Evolutionary conservation across 2,329 filamentous ascomycete genomes (phyloP).

Genomic region (Fusarium vanettenii): DNA sequence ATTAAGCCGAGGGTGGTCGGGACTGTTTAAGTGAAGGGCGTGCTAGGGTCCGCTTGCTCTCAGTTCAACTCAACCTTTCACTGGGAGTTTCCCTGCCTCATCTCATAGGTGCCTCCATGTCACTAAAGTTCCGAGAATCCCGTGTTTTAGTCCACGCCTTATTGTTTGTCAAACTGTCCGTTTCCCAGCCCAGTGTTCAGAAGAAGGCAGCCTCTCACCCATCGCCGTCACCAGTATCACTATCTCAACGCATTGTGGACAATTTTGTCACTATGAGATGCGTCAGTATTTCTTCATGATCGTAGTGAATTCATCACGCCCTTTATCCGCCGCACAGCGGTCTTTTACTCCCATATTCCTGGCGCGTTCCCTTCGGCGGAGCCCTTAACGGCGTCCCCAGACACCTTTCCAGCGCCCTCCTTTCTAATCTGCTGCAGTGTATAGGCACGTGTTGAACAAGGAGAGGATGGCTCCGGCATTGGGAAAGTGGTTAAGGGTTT

Average conservation of each 20-base stretch:
- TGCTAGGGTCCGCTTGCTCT: too few relatives aligned
- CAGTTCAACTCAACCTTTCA: background rate
- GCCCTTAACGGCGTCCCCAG: slow-evolving; percentile 66
- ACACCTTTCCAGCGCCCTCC: slow-evolving; percentile 58
- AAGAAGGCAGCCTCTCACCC: background rate
- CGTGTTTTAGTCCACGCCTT: background rate
- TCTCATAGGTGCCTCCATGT: background rate
- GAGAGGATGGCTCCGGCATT: slow-evolving; percentile 60
- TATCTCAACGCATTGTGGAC: background rate
- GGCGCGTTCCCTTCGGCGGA: slow-evolving; percentile 62
- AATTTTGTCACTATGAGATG: background rate
- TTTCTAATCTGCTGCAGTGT: slow-evolving; percentile 61
- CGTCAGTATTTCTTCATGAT: slow-evolving; percentile 10
- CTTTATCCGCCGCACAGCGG: slow-evolving; percentile 59
- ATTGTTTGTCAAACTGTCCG: background rate
- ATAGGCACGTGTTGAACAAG: slow-evolving; percentile 68
- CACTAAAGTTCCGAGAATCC: background rate
- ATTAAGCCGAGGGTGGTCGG: background rate
- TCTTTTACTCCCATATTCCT: slow-evolving; percentile 66
- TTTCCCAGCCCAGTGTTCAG: background rate
- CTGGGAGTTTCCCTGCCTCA: background rate
- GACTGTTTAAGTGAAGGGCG: background rate
- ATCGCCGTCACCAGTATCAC: background rate
- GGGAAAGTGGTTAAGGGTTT: slow-evolving; percentile 63
- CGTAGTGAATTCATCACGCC: slow-evolving; percentile 60